A percentile compares a stretch with the other conserved stretches of the same genome.
These are phyloP conservation scores for Trichoderma oligosporum DNA, from an alignment of 2,329 filamentous ascomycete species.

Conservation along the genomic window DNA sequence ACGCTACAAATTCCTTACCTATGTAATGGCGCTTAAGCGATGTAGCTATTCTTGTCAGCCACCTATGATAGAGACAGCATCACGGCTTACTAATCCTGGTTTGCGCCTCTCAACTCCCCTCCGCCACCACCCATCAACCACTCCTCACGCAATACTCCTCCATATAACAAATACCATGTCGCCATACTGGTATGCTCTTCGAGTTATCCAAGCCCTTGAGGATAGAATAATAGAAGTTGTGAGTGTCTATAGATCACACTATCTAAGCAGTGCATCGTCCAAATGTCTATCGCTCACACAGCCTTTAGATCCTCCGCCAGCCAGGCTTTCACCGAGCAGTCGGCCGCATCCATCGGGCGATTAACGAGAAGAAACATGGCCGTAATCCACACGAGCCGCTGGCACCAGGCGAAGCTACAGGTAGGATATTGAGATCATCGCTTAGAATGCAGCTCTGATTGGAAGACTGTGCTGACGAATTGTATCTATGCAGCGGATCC, in stretches of 20 bases:
- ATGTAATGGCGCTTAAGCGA: too few species aligned
- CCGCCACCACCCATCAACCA: background rate
- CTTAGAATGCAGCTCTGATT: too few species aligned
- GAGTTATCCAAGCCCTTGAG: constrained; percentile 35
- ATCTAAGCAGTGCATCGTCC: background rate
- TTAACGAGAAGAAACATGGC: constrained; percentile 48
- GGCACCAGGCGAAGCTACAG: constrained; percentile 50
- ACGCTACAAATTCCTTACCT: too few species aligned
- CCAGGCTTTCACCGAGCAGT: constrained; percentile 52
- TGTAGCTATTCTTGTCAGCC: background rate
- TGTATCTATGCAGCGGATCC: constrained; percentile 31
- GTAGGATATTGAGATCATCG: constrained; percentile 29
- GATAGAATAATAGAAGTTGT: constrained; percentile 29
- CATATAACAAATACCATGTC: constrained; percentile 28
- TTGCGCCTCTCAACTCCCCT: background rate
- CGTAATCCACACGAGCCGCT: constrained; percentile 50
- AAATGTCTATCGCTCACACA: constrained; percentile 16
- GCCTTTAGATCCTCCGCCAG: constrained; percentile 44
- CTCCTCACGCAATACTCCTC: background rate
- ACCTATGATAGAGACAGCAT: too few species aligned
- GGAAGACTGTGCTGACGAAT: background rate
- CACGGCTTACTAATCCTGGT: background rate
- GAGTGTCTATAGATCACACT: background rate
- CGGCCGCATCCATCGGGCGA: constrained; percentile 47
- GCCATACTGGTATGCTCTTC: constrained; percentile 33